phyloP scores from a whole-genome alignment of 1,284 basidiomycete species.

The Heterobasidion parviporum region DNA sequence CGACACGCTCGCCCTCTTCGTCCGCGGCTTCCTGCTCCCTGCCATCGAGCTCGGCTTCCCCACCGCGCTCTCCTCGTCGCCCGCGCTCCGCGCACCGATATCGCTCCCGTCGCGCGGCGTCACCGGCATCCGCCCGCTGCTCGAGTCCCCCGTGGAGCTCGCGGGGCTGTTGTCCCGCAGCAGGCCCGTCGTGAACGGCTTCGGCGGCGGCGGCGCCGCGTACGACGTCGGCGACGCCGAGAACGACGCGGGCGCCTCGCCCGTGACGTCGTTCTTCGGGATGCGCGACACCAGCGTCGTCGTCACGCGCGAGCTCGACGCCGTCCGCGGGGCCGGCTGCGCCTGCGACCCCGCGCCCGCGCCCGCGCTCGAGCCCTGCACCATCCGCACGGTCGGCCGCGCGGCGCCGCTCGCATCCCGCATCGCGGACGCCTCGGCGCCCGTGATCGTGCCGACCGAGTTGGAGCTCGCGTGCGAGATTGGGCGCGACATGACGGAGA shows the following conservation, averaged over 20 bases:
- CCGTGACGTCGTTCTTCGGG: constrained; percentile 4
- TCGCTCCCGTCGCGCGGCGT: constrained; percentile 74
- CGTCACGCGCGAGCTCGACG: not conserved
- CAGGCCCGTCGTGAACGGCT: constrained; percentile 39
- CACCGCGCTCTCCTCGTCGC: constrained; percentile 2
- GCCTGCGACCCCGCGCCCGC: not conserved
- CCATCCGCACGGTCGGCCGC: constrained; percentile 9
- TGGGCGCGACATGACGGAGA: constrained; percentile 63
- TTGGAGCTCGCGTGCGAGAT: constrained; percentile 8
- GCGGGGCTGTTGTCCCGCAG: constrained; percentile 54
- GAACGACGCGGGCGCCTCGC: not conserved
- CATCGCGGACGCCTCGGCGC: not conserved
- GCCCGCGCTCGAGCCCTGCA: constrained; percentile 3
- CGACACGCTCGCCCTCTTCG: constrained; percentile 51
- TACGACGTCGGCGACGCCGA: not conserved
- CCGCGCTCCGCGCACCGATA: constrained; percentile 27
- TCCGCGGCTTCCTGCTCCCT: constrained; percentile 21
- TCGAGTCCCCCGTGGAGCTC: constrained; percentile 74
- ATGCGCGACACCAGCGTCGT: constrained; percentile 9
- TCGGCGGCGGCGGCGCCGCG: constrained; percentile 17
- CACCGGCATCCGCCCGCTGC: constrained; percentile 58
- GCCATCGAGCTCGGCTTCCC: constrained; percentile 5
- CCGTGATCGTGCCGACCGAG: constrained; percentile 10
- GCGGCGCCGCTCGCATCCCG: constrained; percentile 1
- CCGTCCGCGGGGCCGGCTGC: not conserved